These are phyloP conservation scores for Citropsis articulata DNA, from an alignment of 345 rosid species.

Conservation along the genomic window DNA sequence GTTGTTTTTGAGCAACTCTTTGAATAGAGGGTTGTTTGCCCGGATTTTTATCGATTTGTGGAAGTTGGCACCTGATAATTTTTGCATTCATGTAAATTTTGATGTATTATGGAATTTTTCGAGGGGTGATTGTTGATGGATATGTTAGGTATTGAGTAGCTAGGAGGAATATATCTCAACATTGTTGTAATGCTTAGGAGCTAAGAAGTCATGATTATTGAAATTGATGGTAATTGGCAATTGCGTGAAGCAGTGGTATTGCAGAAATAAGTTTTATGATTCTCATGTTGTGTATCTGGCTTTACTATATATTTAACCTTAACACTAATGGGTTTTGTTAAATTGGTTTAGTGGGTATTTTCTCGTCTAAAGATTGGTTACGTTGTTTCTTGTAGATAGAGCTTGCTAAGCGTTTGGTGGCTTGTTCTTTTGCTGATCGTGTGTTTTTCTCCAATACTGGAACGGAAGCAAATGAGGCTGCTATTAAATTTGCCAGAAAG, in stretches of 20 bases:
- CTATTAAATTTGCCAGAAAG: constrained; percentile 88
- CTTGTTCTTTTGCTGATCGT: constrained; percentile 71
- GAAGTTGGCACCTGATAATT: background rate
- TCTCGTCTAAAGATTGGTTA: background rate
- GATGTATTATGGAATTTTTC: background rate
- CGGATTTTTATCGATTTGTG: background rate
- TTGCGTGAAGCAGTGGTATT: background rate
- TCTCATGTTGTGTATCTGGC: background rate
- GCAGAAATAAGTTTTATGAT: background rate
- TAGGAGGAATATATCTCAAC: background rate
- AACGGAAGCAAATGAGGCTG: constrained; percentile 96
- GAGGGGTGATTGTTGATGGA: background rate
- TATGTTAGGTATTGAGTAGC: background rate
- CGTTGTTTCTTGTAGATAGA: constrained; percentile 48
- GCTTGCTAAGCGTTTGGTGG: constrained; percentile 77
- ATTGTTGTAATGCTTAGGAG: background rate
- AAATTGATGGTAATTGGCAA: background rate
- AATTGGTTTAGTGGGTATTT: background rate
- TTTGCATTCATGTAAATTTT: background rate
- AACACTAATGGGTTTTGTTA: no score
- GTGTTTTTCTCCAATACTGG: constrained; percentile 90
- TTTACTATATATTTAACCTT: background rate
- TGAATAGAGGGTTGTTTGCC: background rate
- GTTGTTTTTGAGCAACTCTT: background rate
- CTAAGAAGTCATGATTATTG: background rate